Percentiles rank a stretch among this genome's conserved stretches.
These are phyloP conservation scores for Platanthera guangdongensis DNA, from an alignment of 106 monocot genomes.

Conservation along the genomic window DNA sequence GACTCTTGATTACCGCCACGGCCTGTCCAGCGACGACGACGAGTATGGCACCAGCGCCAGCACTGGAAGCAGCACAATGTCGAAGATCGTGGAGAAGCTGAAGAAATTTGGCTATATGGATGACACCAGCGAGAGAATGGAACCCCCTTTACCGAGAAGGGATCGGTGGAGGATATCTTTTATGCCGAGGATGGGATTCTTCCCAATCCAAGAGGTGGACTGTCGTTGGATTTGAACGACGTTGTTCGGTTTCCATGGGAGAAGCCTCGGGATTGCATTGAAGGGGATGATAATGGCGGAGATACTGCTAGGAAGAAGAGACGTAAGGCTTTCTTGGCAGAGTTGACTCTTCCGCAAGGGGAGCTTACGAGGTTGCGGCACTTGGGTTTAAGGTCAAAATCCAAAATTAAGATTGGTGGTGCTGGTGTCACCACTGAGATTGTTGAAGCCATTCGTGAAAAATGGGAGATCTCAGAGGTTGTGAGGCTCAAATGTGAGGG, in stretches of 20 bases:
- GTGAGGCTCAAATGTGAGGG: constrained; percentile 92
- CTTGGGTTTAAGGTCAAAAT: constrained; percentile 63
- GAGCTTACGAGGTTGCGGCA: constrained; percentile 83
- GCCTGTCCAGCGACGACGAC: constrained; percentile 54
- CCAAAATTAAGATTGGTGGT: constrained; percentile 70
- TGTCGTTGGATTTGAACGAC: constrained; percentile 35
- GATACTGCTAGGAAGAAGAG: constrained; percentile 27
- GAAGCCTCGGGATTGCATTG: constrained; percentile 23
- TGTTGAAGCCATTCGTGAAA: constrained; percentile 73
- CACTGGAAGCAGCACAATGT: constrained; percentile 71
- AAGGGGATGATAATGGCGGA: constrained; percentile 1
- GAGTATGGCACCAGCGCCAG: constrained; percentile 61
- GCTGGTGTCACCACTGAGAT: constrained; percentile 71
- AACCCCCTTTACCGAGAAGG: constrained; percentile 38
- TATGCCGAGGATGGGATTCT: constrained; percentile 74
- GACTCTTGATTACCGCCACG: constrained; percentile 39
- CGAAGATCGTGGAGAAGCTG: constrained; percentile 63
- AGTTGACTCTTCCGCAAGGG: constrained; percentile 74
- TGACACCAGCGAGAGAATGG: constrained; percentile 18
- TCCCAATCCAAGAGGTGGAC: constrained; percentile 58
- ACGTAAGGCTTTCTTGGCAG: constrained; percentile 63
- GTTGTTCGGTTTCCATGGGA: constrained; percentile 85
- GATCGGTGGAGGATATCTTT: constrained; percentile 84
- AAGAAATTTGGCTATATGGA: constrained; percentile 78
- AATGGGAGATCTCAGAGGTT: constrained; percentile 74